A percentile compares a stretch with the other conserved stretches of the same genome.
Conservation (phyloP, 768 basidiomycete species). For the Leccinellum luteum region DNA sequence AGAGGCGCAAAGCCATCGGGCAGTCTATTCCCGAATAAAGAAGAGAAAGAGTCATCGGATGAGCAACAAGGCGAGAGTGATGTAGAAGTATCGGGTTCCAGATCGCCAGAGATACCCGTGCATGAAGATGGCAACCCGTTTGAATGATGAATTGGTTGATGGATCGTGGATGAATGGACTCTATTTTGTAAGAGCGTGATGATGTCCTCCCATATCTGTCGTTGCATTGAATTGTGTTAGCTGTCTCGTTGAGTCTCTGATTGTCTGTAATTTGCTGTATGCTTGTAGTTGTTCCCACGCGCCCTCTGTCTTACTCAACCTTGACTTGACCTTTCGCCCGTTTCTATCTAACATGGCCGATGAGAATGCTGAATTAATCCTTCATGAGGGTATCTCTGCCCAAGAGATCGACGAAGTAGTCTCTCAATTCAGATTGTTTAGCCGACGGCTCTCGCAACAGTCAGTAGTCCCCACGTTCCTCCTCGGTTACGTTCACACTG, state of each 20-base stretch:
- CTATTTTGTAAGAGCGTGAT: constrained; percentile 28
- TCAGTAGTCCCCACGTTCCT: constrained; percentile 7
- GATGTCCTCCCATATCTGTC: constrained; percentile 23
- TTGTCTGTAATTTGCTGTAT: constrained; percentile 25
- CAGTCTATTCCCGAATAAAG: constrained; percentile 48
- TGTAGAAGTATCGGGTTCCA: constrained; percentile 36
- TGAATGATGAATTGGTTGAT: constrained; percentile 23
- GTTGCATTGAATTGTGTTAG: constrained; percentile 20
- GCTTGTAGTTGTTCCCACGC: constrained; percentile 30
- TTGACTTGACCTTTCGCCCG: background rate
- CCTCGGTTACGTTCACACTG: constrained; percentile 7
- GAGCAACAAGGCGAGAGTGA: constrained; percentile 38
- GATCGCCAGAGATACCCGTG: constrained; percentile 28
- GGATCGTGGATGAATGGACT: background rate
- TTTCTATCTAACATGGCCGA: constrained; percentile 19
- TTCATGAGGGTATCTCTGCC: constrained; percentile 14
- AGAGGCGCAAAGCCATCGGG: constrained; percentile 63
- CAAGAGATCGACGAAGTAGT: constrained; percentile 32
- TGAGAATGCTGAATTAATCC: constrained; percentile 11
- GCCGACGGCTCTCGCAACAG: constrained; percentile 27
- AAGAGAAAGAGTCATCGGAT: constrained; percentile 36
- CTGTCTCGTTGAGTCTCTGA: constrained; percentile 31
- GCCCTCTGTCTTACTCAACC: background rate
- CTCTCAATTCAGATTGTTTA: constrained; percentile 29
- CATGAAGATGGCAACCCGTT: constrained; percentile 75